Conservation (phyloP, 2,329 filamentous ascomycete species). For the Cordyceps cateniannulata region DNA sequence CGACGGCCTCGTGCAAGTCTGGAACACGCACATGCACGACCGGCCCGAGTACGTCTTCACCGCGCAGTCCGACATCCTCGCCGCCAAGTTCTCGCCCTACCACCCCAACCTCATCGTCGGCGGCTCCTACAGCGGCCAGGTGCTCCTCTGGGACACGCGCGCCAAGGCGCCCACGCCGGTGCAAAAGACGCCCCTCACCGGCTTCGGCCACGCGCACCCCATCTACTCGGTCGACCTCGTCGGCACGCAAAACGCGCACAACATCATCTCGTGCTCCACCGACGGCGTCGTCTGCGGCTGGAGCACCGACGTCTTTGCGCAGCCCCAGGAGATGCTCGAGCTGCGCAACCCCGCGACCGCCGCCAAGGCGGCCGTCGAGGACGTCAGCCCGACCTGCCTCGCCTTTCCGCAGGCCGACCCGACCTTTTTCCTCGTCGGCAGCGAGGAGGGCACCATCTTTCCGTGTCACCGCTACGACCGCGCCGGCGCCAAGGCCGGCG, state of each 20-base stretch:
- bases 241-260: constrained; percentile 97
- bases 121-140: constrained; percentile 93
- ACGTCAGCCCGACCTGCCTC: constrained; percentile 89
- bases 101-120: constrained; percentile 95
- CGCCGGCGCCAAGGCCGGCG: constrained; percentile 91
- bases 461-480: constrained; percentile 96
- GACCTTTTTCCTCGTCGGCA: constrained; percentile 95
- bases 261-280: constrained; percentile 94
- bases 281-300: constrained; percentile 96
- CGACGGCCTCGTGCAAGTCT: constrained; percentile 88
- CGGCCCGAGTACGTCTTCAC: constrained; percentile 96
- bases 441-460: constrained; percentile 93
- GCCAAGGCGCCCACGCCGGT: constrained; percentile 83
- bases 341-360: constrained; percentile 78
- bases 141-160: constrained; percentile 93
- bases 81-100: constrained; percentile 97
- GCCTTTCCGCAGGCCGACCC: constrained; percentile 92
- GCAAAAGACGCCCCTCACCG: constrained; percentile 92
- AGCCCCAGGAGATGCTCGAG: constrained; percentile 90
- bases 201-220: constrained; percentile 91
- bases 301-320: constrained; percentile 96
- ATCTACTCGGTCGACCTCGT: constrained; percentile 95
- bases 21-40: constrained; percentile 93
- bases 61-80: constrained; percentile 89
- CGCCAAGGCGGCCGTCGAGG: constrained; percentile 71